Evolutionary conservation across 768 basidiomycete species (phyloP).

Genomic region (Termitomyces heimii): DNA sequence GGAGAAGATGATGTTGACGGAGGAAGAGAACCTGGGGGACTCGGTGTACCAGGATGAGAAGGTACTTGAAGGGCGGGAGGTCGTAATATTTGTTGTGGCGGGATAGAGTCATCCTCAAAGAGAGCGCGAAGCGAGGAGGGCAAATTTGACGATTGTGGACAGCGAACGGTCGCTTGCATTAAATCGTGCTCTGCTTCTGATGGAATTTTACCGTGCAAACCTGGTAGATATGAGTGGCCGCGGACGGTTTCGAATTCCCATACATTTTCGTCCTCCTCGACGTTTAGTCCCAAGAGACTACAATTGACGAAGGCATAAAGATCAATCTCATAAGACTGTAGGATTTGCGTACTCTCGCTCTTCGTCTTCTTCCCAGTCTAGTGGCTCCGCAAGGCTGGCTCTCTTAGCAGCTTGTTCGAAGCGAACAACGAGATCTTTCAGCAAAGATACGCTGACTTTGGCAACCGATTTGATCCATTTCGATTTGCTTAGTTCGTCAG

Average conservation of each 20-base stretch:
- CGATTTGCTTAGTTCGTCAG: conserved; percentile 82
- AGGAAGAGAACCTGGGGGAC: conserved; percentile 16
- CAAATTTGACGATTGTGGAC: conserved; percentile 40
- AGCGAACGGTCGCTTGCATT: conserved; percentile 41
- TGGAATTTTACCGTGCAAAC: conserved; percentile 18
- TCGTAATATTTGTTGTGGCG: conserved; percentile 35
- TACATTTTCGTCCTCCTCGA: conserved; percentile 33
- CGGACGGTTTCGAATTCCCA: conserved; percentile 81
- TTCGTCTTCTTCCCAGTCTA: conserved; percentile 70
- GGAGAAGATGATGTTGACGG: conserved; percentile 28
- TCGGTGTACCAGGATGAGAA: conserved; percentile 20
- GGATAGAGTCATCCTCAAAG: conserved; percentile 56
- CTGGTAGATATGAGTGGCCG: conserved; percentile 20
- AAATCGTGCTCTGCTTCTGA: conserved; percentile 13
- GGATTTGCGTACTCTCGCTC: conserved; percentile 39
- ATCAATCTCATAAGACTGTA: neutral
- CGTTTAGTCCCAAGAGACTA: conserved; percentile 16
- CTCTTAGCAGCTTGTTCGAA: conserved; percentile 74
- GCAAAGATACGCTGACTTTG: conserved; percentile 57
- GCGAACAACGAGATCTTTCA: conserved; percentile 78
- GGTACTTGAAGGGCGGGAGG: conserved; percentile 27
- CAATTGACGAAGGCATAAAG: neutral
- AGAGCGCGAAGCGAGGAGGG: conserved; percentile 76
- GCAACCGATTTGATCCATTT: conserved; percentile 85
- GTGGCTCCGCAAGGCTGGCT: conserved; percentile 67